Base-by-base conservation (phyloP, 768 basidiomycete species). In the Mycena olivaceomarginata region DNA sequence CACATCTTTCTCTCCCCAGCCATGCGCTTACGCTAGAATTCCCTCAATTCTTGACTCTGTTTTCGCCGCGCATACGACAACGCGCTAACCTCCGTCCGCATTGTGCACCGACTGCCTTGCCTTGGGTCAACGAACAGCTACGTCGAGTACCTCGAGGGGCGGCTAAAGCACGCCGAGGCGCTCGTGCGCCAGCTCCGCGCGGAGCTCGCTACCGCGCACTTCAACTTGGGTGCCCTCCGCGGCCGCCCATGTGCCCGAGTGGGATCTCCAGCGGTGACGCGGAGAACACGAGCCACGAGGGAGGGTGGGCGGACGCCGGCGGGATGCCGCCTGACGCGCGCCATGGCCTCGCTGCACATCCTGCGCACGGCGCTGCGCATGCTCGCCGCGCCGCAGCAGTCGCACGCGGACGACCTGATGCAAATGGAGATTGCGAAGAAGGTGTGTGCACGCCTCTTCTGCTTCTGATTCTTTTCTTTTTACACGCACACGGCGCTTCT, bases 371-470 rank as follows among this genome's bases (percentile, higher is more conserved):
- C 41, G 57, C 43, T 70, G 25, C 53, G 37, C 16, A 62, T 20
- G 8, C 15, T 70, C 1, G 20, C 41, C 16, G 25, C 68, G 0
- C 68, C 68, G 3, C 68, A 56, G 11, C 20, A 37, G 16, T 40
- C 68, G 57, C 56, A 59, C 51, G 43, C 69, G 11, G 69, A 62
- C 13, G 69, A 70, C 40, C 43, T 70, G n/a, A 20, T 16, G 25
- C n/a, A 62, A 16, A 13, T 43, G 8, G 69, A 62, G 41, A n/a
- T 70, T 10, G 59, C 20, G 39, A 13, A 40, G 18, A 60, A 70
- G 68, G 68, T 59, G 22, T 25, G 68, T 53, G 46, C 53, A 56
- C 53, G 53, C n/a, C 53, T 56, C 53, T 56, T 59, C 57, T 59
- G 10, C 25, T 37, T 37, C 57, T 59, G 57, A 2, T 31, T 59